phyloP scores from a whole-genome alignment of 345 rosid genomes.

The Chamaenerion angustifolium region DNA sequence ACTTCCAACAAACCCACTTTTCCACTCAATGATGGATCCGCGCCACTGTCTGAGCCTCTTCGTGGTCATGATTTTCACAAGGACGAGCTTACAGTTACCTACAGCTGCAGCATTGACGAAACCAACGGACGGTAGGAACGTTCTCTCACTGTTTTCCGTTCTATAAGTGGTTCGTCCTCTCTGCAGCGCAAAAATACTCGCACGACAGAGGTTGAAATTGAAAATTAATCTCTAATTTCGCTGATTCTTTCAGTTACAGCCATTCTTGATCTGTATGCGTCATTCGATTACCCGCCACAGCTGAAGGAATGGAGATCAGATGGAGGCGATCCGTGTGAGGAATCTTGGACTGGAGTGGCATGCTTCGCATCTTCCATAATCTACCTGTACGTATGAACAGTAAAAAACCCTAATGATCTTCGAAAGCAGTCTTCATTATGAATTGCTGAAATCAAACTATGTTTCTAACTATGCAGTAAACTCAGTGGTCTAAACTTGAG shows the following conservation, averaged over 20 bases:
- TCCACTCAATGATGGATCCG: no score
- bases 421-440: not conserved
- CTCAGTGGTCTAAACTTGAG: constrained; percentile 45
- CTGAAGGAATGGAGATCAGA: constrained; percentile 62
- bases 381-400: constrained; percentile 29
- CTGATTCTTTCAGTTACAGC: constrained; percentile 7
- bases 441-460: not conserved
- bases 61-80: constrained; percentile 16
- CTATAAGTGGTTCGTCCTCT: not conserved
- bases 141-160: not conserved
- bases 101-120: constrained; percentile 34
- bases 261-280: constrained; percentile 46
- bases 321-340: constrained; percentile 78
- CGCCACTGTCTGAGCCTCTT: constrained; percentile 5
- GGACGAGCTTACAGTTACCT: constrained; percentile 16
- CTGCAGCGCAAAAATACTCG: no score
- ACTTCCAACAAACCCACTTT: no score
- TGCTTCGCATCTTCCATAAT: constrained; percentile 58
- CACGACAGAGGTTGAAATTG: no score
- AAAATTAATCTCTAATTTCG: no score
- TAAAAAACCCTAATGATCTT: not conserved
- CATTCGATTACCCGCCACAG: constrained; percentile 41
- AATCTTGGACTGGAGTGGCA: constrained; percentile 76
- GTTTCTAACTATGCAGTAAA: constrained; percentile 20
- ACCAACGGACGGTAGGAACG: constrained; percentile 45